A percentile compares a stretch with the other conserved stretches of the same genome.
Conservation (phyloP, 257 asterid species). For the Solanum habrochaites region DNA sequence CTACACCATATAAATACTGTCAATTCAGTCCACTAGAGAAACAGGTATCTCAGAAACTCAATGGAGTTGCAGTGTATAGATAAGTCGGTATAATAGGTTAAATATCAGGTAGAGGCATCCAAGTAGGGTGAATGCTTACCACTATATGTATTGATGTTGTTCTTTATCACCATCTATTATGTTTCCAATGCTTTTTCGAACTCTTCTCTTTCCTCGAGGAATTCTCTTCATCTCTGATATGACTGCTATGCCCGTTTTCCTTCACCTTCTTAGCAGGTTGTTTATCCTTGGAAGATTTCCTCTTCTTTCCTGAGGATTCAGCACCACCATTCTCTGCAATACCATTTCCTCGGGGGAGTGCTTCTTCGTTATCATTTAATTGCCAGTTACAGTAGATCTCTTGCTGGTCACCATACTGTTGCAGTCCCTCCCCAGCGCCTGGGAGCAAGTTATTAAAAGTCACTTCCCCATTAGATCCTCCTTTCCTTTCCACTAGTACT, state of each 20-base stretch:
- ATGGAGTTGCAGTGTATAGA: not conserved
- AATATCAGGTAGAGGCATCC: not conserved
- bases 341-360: constrained; percentile 52
- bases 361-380: constrained; percentile 45
- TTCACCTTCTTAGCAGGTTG: constrained; percentile 26
- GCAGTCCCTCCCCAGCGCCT: constrained; percentile 43
- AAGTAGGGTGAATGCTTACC: not conserved
- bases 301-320: constrained; percentile 44
- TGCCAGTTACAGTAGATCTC: constrained; percentile 74
- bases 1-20: not conserved
- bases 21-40: not conserved
- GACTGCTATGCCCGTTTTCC: constrained; percentile 10
- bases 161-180: not conserved
- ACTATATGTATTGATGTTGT: not conserved
- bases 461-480: constrained; percentile 49
- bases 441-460: constrained; percentile 42
- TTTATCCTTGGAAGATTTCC: constrained; percentile 33
- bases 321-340: not conserved
- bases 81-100: not conserved
- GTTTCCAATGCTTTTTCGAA: constrained; percentile 30
- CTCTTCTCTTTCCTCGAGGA: constrained; percentile 24
- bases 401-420: constrained; percentile 21
- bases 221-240: not conserved
- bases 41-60: not conserved
- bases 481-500: constrained; percentile 70